These are phyloP conservation scores for Anthoceros angustus DNA, from an alignment of 225 moss, liverwort and hornwort species.

Conservation along the genomic window DNA sequence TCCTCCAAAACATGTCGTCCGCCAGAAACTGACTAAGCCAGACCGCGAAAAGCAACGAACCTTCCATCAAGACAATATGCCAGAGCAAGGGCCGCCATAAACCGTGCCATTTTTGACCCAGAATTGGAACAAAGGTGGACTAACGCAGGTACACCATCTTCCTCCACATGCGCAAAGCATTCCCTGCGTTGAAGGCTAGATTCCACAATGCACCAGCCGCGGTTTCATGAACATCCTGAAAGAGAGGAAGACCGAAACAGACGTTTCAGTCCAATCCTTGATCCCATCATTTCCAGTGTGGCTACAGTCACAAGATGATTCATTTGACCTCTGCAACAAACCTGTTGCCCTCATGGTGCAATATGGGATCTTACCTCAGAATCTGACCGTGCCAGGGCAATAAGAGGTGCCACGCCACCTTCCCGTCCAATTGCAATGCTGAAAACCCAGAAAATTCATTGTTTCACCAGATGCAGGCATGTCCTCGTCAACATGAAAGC, in stretches of 20 bases:
- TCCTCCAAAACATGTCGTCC: no score
- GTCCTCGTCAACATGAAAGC: neutral
- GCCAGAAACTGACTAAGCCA: neutral
- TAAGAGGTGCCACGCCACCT: conserved; percentile 85
- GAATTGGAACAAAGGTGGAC: conserved; percentile 80
- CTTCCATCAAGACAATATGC: conserved; percentile 99
- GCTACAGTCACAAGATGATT: no score
- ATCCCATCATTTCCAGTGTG: no score
- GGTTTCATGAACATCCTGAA: conserved; percentile 85
- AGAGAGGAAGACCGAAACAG: neutral
- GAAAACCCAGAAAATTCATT: conserved; percentile 11
- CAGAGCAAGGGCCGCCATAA: conserved; percentile 91
- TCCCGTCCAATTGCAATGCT: conserved; percentile 97
- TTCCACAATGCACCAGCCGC: conserved; percentile 95
- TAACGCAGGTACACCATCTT: conserved; percentile 70
- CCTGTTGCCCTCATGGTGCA: neutral
- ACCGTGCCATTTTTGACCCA: conserved; percentile 81
- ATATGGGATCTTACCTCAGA: conserved; percentile 39
- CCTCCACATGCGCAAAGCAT: conserved; percentile 79
- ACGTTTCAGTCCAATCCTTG: neutral
- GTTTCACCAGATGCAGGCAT: neutral
- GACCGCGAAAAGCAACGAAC: conserved; percentile 14
- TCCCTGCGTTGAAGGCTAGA: conserved; percentile 83
- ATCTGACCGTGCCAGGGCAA: conserved; percentile 66
- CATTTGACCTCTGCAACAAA: neutral